Evolutionary conservation across 2,329 filamentous ascomycete genomes (phyloP).

Genomic region (Aspergillus sp.): DNA sequence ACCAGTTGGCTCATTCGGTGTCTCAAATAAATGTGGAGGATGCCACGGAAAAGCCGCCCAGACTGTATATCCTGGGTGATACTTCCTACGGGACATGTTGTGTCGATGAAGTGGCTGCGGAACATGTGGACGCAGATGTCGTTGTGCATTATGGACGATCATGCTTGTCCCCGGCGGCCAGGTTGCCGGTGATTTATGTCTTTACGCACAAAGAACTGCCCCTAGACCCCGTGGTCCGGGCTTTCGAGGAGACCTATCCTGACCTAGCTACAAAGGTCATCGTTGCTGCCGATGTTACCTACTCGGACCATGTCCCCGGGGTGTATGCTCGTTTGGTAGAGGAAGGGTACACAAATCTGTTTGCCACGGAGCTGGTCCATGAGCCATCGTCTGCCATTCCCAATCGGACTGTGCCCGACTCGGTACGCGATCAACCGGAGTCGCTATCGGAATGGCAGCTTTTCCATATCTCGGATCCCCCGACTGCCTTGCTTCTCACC

Average conservation of each 20-base stretch:
- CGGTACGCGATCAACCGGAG: constrained; percentile 41
- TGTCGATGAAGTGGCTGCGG: constrained; percentile 92
- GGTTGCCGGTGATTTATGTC: constrained; percentile 83
- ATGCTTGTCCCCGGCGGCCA: constrained; percentile 83
- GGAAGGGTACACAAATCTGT: constrained; percentile 65
- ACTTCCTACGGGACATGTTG: constrained; percentile 97
- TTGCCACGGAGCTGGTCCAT: constrained; percentile 68
- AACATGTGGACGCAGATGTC: constrained; percentile 85
- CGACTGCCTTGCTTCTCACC: constrained; percentile 77
- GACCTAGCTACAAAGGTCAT: constrained; percentile 62
- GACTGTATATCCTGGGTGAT: constrained; percentile 82
- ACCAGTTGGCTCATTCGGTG: constrained; percentile 19
- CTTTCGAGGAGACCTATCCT: constrained; percentile 66
- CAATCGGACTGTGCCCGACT: constrained; percentile 66
- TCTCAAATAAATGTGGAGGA: constrained; percentile 22
- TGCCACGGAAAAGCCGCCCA: constrained; percentile 23
- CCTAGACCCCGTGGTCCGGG: constrained; percentile 51
- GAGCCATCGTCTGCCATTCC: constrained; percentile 77
- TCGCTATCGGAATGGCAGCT: constrained; percentile 64
- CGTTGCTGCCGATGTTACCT: constrained; percentile 86
- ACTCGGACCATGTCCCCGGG: constrained; percentile 65
- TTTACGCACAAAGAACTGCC: constrained; percentile 74
- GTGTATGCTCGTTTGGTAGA: constrained; percentile 53
- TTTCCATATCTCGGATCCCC: constrained; percentile 80
- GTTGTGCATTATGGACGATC: constrained; percentile 92